These are phyloP conservation scores for Akanthomyces uredinophilus DNA, from an alignment of 2,329 filamentous ascomycete genomes.

Conservation along the genomic window DNA sequence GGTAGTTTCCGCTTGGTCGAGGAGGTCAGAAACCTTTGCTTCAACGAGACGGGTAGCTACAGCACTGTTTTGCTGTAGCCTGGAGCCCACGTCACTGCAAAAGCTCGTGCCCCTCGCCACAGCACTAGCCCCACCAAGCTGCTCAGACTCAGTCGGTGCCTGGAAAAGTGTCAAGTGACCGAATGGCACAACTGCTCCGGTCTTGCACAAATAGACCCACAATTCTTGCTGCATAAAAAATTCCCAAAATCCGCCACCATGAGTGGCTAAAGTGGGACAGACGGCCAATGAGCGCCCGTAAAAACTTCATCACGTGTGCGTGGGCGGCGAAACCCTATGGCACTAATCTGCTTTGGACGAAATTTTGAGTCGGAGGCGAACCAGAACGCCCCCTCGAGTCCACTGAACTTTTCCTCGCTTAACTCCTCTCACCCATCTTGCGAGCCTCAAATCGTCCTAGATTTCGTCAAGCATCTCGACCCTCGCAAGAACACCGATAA, in stretches of 20 bases:
- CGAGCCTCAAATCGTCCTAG: constrained; percentile 52
- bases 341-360: constrained; percentile 32
- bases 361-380: constrained; percentile 36
- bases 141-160: not conserved
- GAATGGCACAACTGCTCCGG: not conserved
- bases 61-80: constrained; percentile 8
- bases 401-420: constrained; percentile 47
- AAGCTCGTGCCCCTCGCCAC: constrained; percentile 5
- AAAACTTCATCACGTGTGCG: constrained; percentile 30
- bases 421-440: constrained; percentile 42
- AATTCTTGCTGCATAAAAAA: constrained; percentile 12
- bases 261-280: constrained; percentile 6
- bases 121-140: constrained; percentile 6
- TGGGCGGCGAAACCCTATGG: constrained; percentile 34
- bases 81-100: constrained; percentile 8
- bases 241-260: constrained; percentile 15
- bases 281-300: constrained; percentile 18
- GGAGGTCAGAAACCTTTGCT: not conserved
- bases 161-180: not conserved
- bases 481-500: constrained; percentile 44
- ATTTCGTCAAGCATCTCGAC: constrained; percentile 47
- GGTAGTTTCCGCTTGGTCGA: not conserved
- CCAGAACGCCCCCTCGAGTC: constrained; percentile 29
- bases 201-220: constrained; percentile 15
- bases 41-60: not conserved